These are phyloP conservation scores for Vicia faba DNA, from an alignment of 306 rosid species.

Conservation along the genomic window DNA sequence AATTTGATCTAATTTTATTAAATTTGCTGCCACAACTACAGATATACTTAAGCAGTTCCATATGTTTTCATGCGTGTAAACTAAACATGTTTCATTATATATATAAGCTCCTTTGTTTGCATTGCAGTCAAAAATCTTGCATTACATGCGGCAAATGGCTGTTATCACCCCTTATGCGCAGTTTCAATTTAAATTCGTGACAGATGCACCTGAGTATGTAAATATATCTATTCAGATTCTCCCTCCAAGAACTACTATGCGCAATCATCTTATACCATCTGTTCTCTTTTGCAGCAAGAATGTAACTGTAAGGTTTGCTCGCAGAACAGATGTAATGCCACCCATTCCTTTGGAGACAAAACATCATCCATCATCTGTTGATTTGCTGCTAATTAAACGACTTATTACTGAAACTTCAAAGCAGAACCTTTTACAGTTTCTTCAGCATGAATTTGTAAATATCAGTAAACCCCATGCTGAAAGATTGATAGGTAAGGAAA, in stretches of 20 bases:
- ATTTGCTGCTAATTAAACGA: slow-evolving; percentile 84
- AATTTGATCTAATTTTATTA: slow-evolving; percentile 26
- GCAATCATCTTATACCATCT: slow-evolving; percentile 34
- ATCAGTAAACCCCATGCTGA: slow-evolving; percentile 86
- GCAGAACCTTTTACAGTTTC: slow-evolving; percentile 85
- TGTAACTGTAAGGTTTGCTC: slow-evolving; percentile 77
- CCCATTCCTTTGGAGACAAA: slow-evolving; percentile 92
- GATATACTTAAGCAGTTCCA: slow-evolving; percentile 18
- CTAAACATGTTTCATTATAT: slow-evolving; percentile 10
- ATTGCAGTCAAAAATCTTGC: slow-evolving; percentile 90
- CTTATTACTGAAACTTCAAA: slow-evolving; percentile 83
- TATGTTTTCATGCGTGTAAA: slow-evolving; percentile 30
- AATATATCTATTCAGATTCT: slow-evolving; percentile 41
- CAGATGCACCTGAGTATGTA: slow-evolving; percentile 79
- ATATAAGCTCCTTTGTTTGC: slow-evolving; percentile 39
- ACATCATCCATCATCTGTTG: slow-evolving; percentile 94
- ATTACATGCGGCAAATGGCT: slow-evolving; percentile 92
- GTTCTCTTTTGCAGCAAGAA: slow-evolving; percentile 68
- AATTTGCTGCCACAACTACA: slow-evolving; percentile 26
- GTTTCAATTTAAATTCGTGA: slow-evolving; percentile 78
- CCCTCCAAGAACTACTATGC: not conserved
- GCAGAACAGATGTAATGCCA: slow-evolving; percentile 98
- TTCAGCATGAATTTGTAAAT: slow-evolving; percentile 92
- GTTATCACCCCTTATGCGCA: slow-evolving; percentile 56
- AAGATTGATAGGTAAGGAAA: slow-evolving; percentile 74